A percentile compares a stretch with the other conserved stretches of the same genome.
Conservation (phyloP, 73 alveolate genomes). For the Blepharisma stoltei region DNA sequence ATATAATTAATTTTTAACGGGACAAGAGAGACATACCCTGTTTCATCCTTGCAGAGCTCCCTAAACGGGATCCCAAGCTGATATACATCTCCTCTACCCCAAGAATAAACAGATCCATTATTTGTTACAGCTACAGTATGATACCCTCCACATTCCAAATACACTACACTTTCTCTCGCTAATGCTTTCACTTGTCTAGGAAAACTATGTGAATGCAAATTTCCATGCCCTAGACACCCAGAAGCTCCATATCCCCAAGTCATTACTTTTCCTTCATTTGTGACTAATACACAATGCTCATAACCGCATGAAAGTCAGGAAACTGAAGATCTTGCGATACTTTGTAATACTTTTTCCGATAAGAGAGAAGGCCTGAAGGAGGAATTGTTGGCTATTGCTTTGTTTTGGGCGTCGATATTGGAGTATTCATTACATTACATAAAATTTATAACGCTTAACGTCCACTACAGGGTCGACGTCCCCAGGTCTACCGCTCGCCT, state of each 20-base stretch:
- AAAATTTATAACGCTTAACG: too few species aligned
- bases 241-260: conserved; percentile 77
- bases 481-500: too few species aligned
- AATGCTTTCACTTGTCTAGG: conserved; percentile 36
- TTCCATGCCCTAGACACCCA: conserved; percentile 68
- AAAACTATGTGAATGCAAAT: conserved; percentile 33
- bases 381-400: background rate
- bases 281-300: conserved; percentile 52
- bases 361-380: background rate
- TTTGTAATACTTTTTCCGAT: background rate
- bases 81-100: conserved; percentile 75
- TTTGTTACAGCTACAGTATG: conserved; percentile 46
- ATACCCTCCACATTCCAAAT: conserved; percentile 59
- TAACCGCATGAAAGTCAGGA: conserved; percentile 49
- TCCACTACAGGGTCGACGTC: too few species aligned
- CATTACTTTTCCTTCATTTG: conserved; percentile 47
- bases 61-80: conserved; percentile 44
- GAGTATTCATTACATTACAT: too few species aligned
- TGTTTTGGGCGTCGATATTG: conserved; percentile 16
- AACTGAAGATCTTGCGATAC: background rate
- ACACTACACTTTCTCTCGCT: conserved; percentile 22
- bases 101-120: conserved; percentile 30
- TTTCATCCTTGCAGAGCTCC: conserved; percentile 38
- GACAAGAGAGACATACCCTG: conserved; percentile 36
- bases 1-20: conserved; percentile 35